These are phyloP conservation scores for Puya raimondii DNA, from an alignment of 176 grass and related monocot genomes.

Conservation along the genomic window DNA sequence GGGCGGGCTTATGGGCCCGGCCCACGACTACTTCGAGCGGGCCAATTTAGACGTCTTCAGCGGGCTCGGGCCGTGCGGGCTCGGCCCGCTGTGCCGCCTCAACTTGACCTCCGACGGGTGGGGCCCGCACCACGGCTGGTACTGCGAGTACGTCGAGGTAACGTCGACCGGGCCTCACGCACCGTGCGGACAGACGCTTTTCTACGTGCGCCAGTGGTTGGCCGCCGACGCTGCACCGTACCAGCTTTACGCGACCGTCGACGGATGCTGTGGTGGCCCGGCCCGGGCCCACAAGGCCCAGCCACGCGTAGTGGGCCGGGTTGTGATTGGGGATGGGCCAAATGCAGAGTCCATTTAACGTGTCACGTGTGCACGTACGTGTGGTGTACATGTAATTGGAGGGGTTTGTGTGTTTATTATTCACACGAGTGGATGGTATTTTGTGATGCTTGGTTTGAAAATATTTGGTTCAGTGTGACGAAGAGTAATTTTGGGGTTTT, in stretches of 20 bases:
- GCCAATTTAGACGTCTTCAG: conserved; percentile 98
- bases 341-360: not conserved
- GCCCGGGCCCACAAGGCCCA: not conserved
- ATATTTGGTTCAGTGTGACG: too few relatives aligned
- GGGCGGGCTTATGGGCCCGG: conserved; percentile 58
- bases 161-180: conserved; percentile 58
- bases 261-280: conserved; percentile 25
- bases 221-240: conserved; percentile 56
- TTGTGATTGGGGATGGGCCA: not conserved
- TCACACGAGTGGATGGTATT: too few relatives aligned
- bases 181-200: conserved; percentile 57
- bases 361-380: too few relatives aligned
- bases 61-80: conserved; percentile 80
- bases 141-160: conserved; percentile 93
- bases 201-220: conserved; percentile 92
- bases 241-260: conserved; percentile 41
- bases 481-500: too few relatives aligned
- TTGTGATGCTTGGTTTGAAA: too few relatives aligned
- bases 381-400: too few relatives aligned
- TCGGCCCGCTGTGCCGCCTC: conserved; percentile 42
- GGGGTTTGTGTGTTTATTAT: too few relatives aligned
- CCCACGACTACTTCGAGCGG: conserved; percentile 85
- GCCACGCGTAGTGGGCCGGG: not conserved
- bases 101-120: conserved; percentile 56
- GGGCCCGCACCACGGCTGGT: conserved; percentile 79